A percentile compares a stretch with the other conserved stretches of the same genome.
These are phyloP conservation scores for Kwoniella shandongensis DNA, from an alignment of 768 basidiomycete genomes.

Conservation along the genomic window DNA sequence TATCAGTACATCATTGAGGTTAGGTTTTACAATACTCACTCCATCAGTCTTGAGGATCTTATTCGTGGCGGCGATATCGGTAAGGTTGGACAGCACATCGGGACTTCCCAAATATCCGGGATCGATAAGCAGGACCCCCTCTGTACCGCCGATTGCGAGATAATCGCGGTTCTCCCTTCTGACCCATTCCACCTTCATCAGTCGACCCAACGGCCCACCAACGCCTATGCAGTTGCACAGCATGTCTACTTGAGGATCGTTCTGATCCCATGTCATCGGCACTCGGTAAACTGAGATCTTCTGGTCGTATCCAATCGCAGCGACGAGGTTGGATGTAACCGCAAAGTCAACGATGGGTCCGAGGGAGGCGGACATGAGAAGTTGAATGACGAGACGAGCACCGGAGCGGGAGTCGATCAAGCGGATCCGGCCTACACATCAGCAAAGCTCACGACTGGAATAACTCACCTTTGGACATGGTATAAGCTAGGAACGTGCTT, in stretches of 20 bases:
- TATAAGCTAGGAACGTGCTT: conserved; percentile 34
- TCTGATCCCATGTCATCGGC: conserved; percentile 28
- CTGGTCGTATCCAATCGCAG: conserved; percentile 26
- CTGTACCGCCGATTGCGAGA: conserved; percentile 33
- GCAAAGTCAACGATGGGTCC: conserved; percentile 39
- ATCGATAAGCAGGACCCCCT: conserved; percentile 35
- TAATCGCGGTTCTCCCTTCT: conserved; percentile 21
- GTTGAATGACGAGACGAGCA: conserved; percentile 26
- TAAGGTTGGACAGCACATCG: background rate
- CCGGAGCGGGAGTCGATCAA: conserved; percentile 35
- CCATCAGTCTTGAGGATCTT: conserved; percentile 36
- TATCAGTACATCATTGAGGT: background rate
- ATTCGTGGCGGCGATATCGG: conserved; percentile 6
- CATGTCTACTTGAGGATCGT: conserved; percentile 22
- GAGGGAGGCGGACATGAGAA: conserved; percentile 8
- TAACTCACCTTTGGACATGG: conserved; percentile 33
- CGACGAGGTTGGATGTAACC: conserved; percentile 25
- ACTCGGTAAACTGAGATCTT: conserved; percentile 31
- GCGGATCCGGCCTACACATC: conserved; percentile 31
- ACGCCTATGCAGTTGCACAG: background rate
- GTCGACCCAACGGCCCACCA: conserved; percentile 6
- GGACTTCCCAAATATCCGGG: conserved; percentile 6
- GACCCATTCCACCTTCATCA: conserved; percentile 33
- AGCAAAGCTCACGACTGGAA: background rate
- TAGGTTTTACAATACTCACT: conserved; percentile 20